Base-by-base conservation (phyloP, 768 basidiomycete genomes). In the Serendipita sp. region DNA sequence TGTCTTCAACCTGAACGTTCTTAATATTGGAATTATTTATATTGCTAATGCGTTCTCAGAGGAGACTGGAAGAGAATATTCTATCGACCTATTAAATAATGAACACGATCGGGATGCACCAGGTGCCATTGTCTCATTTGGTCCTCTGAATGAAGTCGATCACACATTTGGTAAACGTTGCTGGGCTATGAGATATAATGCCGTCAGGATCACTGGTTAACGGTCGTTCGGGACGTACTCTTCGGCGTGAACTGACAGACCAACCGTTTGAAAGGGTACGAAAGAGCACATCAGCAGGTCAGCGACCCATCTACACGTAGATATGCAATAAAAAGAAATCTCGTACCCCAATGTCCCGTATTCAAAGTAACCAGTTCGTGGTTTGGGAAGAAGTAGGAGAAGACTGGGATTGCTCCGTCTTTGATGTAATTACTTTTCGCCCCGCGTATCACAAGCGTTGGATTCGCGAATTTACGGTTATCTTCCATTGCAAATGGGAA, bases 311-410 rank as follows among this genome's bases (percentile, higher is more conserved):
- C 15, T 34, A 37, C 16, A 30, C 16, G 35, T 47, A 45, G 28
- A 16, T 66, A 13, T 18, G 48, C 24, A 0, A 13, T 35, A 4
- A 45, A 4, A 73, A 24, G 24, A 24, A 24, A 24, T 24, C 24
- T 24, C 83, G 67, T 71, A 89, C 89, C 87, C 93, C 93, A 97
- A 73, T 97, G 93, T 0, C 86, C 84, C 0, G 92, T 76, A 65
- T 91, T 85, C 32, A 95, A 73, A 30, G 74, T 78, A 70, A 84
- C 80, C 7, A 94, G 69, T 8, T 68, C 71, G 77, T 83, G 80
- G 44, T 78, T 75, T 0, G 92, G 92, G 75, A 95, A 96, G 73
- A 89, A 90, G 34, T 77, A 71, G 66, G 81, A 71, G 45, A 85
- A 80, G 3, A 80, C 68, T 0, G 83, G 81, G 4, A 84, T 73